Conservation (phyloP, 139 green algal genomes). For the Chara braunii region DNA sequence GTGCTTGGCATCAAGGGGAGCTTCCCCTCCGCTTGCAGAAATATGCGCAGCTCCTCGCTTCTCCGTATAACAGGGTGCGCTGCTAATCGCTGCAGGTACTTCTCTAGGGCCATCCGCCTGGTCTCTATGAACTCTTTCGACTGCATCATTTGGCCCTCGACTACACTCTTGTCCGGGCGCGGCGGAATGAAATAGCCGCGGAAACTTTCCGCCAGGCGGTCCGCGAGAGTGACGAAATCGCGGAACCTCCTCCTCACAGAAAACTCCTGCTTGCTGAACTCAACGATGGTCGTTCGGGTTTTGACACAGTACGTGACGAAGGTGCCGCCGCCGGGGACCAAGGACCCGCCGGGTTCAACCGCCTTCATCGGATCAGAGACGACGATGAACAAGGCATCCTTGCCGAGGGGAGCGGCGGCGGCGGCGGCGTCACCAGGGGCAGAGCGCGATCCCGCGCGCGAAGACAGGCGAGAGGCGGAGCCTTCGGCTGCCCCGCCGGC, state of each 20-base stretch:
- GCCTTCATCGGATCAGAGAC: slow-evolving; percentile 22
- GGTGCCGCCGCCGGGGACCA: slow-evolving; percentile 14
- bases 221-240: slow-evolving; percentile 44
- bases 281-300: slow-evolving; percentile 17
- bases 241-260: slow-evolving; percentile 38
- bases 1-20: slow-evolving; percentile 41
- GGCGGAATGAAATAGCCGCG: slow-evolving; percentile 81
- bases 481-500: no score
- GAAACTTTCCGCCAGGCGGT: slow-evolving; percentile 59
- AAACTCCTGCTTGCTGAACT: slow-evolving; percentile 5
- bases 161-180: slow-evolving; percentile 76
- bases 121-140: slow-evolving; percentile 72
- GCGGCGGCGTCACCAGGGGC: not conserved
- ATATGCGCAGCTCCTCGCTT: slow-evolving; percentile 67
- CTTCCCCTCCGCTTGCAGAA: slow-evolving; percentile 66
- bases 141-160: slow-evolving; percentile 56
- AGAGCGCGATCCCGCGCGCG: not conserved
- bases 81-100: slow-evolving; percentile 71
- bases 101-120: slow-evolving; percentile 61
- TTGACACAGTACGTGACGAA: slow-evolving; percentile 32
- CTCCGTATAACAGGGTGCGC: slow-evolving; percentile 62
- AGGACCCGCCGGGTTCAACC: not conserved
- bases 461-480: not conserved
- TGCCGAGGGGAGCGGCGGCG: not conserved
- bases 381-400: slow-evolving; percentile 1